Base-by-base conservation (phyloP, 768 basidiomycete genomes). In the Boletus rubescentipes region DNA sequence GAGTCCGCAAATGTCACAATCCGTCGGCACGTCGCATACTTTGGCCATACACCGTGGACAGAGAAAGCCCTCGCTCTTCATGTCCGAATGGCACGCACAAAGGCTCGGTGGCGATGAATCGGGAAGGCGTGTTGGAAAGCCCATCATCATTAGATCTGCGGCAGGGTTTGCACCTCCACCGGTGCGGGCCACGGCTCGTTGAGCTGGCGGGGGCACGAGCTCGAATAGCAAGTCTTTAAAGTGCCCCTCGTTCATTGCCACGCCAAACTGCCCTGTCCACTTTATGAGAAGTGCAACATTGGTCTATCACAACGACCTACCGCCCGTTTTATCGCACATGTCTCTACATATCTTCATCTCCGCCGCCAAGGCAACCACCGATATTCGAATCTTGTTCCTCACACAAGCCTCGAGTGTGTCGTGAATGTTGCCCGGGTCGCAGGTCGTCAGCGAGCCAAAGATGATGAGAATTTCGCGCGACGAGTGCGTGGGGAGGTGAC, bases 311-410 rank as follows among this genome's bases (percentile, higher is more conserved):
- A 47, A 51, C 41, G 20, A 54, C 58, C 48, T 58, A 93, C 97
- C 97, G 54, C 92, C 91, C 1, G 96, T 95, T 69, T 91, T 89
- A 50, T 93, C 91, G 61, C 89, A 90, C 20, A 98, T 79, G 42
- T 94, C 89, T 35, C 93, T 85, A 65, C 94, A 98, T 34, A 99
- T 91, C 70, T 98, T 98, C 89, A 98, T 96, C 70, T 98, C 97
- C 7, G 97, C 97, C 0, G 95, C 91, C 32, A 99, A 82, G 1
- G 94, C 93, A 35, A 99, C 93, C 48, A 98, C 83, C 5, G 89
- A 94, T 58, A 98, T 88, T 37, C 95, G 89, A 49, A 97, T 89
- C 67, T 87, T 90, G 67, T 86, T 87, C 57, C 82, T 82, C 50
- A 91, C 75, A 59, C 93, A 93, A 3, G 81, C 80, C n/a, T 88